Evolutionary conservation across 345 rosid genomes (phyloP).

Genomic region (Populus pruinosa): DNA sequence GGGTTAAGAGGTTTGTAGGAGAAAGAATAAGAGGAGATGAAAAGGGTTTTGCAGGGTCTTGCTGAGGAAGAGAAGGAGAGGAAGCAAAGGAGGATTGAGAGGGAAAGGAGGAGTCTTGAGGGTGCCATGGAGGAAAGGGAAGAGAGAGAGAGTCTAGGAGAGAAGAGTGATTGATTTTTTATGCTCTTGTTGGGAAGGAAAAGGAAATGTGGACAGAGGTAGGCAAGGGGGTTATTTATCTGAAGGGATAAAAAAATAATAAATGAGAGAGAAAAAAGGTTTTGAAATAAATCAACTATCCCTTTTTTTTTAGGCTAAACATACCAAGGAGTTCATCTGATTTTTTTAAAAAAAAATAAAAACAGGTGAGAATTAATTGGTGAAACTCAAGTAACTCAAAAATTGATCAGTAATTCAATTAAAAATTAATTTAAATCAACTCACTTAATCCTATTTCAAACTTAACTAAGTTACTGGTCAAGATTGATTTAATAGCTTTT

Average conservation of each 20-base stretch:
- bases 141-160: background rate
- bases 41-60: conserved; percentile 40
- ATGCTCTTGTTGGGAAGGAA: background rate
- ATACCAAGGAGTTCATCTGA: no score
- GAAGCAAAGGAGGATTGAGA: conserved; percentile 2
- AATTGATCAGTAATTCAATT: no score
- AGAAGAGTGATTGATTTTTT: background rate
- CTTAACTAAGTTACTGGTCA: no score
- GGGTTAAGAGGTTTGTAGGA: conserved; percentile 46
- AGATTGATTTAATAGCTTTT: no score
- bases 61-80: conserved; percentile 26
- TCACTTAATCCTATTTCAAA: no score
- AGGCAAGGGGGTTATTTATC: background rate
- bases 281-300: no score
- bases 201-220: background rate
- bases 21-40: conserved; percentile 69
- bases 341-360: no score
- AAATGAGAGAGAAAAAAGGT: background rate
- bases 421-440: no score
- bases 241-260: background rate
- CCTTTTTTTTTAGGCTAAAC: no score
- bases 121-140: conserved; percentile 1
- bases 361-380: no score
- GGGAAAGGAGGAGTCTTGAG: conserved; percentile 1
- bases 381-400: no score